phyloP scores from a whole-genome alignment of 2,329 filamentous ascomycete genomes.

The Aspergillus sp. region DNA sequence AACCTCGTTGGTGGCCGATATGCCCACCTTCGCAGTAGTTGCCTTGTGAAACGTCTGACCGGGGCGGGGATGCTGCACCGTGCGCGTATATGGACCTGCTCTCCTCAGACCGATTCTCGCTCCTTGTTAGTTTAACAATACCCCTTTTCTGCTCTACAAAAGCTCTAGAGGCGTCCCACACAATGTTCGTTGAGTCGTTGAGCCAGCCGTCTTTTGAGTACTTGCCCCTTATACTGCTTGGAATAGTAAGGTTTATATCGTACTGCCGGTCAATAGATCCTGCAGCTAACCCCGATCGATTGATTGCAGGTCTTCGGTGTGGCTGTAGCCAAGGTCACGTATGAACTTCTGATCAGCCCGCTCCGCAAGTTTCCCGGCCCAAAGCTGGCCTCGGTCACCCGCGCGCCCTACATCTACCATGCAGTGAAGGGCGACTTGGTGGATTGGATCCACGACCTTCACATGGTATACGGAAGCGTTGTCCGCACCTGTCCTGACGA shows the following conservation, averaged over 20 bases:
- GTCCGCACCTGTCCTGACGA: slow-evolving; percentile 42
- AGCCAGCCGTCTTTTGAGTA: neutral
- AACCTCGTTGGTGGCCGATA: too few species aligned
- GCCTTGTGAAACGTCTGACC: too few species aligned
- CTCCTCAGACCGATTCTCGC: too few species aligned
- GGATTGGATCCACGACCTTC: slow-evolving; percentile 18
- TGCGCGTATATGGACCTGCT: too few species aligned
- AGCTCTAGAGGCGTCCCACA: neutral
- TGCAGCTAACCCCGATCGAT: neutral
- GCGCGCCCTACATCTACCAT: slow-evolving; percentile 6
- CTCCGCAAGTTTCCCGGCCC: slow-evolving; percentile 10
- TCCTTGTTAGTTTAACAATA: too few species aligned
- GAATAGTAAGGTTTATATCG: neutral
- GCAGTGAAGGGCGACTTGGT: slow-evolving; percentile 4
- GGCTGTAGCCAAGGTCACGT: neutral
- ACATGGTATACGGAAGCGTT: slow-evolving; percentile 28
- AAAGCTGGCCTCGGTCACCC: slow-evolving; percentile 5
- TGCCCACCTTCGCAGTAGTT: too few species aligned
- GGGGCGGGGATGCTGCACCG: too few species aligned
- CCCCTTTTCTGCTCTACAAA: too few species aligned
- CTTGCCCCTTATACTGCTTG: neutral
- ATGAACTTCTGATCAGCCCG: slow-evolving; percentile 9
- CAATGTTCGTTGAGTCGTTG: neutral
- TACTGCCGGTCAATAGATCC: neutral
- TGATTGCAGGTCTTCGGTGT: neutral